phyloP scores from a whole-genome alignment of 129 eudicot genomes.

The Escallonia rubra region DNA sequence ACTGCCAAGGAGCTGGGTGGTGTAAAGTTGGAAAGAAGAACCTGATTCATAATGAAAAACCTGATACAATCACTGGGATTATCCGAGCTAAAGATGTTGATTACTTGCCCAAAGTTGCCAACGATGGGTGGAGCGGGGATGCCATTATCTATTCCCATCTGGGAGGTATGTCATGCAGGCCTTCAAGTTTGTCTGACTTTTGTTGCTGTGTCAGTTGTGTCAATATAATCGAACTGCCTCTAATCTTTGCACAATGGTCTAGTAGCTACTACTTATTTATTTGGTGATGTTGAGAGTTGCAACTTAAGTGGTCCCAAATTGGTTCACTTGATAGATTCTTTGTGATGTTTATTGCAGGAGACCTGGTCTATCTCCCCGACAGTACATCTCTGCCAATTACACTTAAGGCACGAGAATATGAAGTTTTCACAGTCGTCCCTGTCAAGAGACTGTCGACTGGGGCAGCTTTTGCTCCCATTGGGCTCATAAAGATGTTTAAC shows the following conservation, averaged over 20 bases:
- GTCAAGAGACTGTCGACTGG: conserved; percentile 44
- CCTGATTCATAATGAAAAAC: conserved; percentile 59
- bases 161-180: conserved; percentile 33
- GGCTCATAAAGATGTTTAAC: conserved; percentile 74
- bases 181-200: neutral
- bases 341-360: conserved; percentile 40
- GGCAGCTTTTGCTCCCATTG: conserved; percentile 67
- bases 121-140: conserved; percentile 69
- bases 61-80: conserved; percentile 53
- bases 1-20: conserved; percentile 99
- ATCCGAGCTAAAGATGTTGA: conserved; percentile 69
- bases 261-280: neutral
- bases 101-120: conserved; percentile 49
- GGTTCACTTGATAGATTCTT: neutral
- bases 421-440: conserved; percentile 78
- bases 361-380: conserved; percentile 58
- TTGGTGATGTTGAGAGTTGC: neutral
- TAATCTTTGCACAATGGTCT: neutral
- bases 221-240: too few relatives aligned
- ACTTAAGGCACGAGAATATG: conserved; percentile 60
- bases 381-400: conserved; percentile 65
- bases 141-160: conserved; percentile 57
- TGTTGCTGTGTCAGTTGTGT: too few relatives aligned
- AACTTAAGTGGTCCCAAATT: neutral
- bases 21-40: conserved; percentile 67